phyloP scores from a whole-genome alignment of 345 rosid species.

The Schrenkiella parvula region DNA sequence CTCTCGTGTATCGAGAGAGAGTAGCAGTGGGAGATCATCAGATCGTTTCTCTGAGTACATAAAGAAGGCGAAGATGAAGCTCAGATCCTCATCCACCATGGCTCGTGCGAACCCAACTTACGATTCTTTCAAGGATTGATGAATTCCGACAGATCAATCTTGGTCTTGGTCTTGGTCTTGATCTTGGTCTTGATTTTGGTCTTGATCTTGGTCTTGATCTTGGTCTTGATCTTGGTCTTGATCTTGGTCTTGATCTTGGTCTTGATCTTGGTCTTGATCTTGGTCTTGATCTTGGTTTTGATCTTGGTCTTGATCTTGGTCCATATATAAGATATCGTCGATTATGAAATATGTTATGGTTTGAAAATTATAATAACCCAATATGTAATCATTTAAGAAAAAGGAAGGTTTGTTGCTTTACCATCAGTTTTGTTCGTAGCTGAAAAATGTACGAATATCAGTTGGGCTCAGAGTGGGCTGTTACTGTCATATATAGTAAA shows the following conservation, averaged over 20 bases:
- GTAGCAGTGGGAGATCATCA: slow-evolving; percentile 18
- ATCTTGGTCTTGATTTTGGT: too few species aligned
- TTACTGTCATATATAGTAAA: neutral
- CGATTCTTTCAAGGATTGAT: slow-evolving; percentile 19
- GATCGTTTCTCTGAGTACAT: slow-evolving; percentile 31
- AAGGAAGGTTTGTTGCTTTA: neutral
- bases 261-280: too few species aligned
- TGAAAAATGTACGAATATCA: neutral
- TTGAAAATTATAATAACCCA: neutral
- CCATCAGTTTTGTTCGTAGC: neutral
- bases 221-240: too few species aligned
- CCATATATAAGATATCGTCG: neutral
- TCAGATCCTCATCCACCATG: slow-evolving; percentile 27
- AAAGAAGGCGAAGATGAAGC: slow-evolving; percentile 27
- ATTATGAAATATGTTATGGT: neutral
- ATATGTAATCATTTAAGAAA: slow-evolving; percentile 1
- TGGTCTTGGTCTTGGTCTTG: too few species aligned
- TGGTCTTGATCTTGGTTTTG: too few species aligned
- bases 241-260: too few species aligned
- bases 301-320: neutral
- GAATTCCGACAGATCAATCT: neutral
- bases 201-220: too few species aligned
- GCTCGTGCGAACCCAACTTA: slow-evolving; percentile 1
- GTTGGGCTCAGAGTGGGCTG: neutral
- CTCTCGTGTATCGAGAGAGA: slow-evolving; percentile 17